phyloP scores from a whole-genome alignment of 345 rosid species.

The Pseudoturritis turrita region DNA sequence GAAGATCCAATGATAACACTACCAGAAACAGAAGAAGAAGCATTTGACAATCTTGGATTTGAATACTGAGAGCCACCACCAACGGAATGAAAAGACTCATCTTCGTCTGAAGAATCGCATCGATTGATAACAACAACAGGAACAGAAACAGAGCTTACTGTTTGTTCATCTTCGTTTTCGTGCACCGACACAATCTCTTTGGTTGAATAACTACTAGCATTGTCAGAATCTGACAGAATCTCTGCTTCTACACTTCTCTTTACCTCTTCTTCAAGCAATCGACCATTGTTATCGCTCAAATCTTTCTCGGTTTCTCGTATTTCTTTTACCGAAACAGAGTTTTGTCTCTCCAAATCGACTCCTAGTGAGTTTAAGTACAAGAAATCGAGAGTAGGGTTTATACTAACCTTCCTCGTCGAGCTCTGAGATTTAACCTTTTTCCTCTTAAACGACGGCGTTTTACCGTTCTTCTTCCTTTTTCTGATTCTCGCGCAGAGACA shows the following conservation, averaged over 20 bases:
- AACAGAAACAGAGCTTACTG: constrained; percentile 26
- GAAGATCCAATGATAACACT: constrained; percentile 35
- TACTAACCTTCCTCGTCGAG: constrained; percentile 55
- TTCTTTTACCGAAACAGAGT: constrained; percentile 19
- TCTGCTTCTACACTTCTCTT: constrained; percentile 27
- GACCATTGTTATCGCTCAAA: neutral
- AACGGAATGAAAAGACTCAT: constrained; percentile 84
- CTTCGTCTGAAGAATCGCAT: constrained; percentile 59
- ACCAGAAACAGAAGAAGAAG: constrained; percentile 41
- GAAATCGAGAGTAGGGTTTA: constrained; percentile 65
- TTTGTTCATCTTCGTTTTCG: constrained; percentile 40
- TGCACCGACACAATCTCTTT: constrained; percentile 61
- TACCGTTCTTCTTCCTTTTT: constrained; percentile 17
- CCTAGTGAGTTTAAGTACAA: constrained; percentile 62
- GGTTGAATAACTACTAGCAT: constrained; percentile 51
- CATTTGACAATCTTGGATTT: constrained; percentile 61
- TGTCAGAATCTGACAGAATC: constrained; percentile 39
- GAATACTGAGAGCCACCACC: constrained; percentile 57
- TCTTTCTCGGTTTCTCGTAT: constrained; percentile 17
- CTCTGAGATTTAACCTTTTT: constrained; percentile 45
- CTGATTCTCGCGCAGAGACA: constrained; percentile 46
- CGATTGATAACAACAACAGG: constrained; percentile 37
- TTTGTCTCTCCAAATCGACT: constrained; percentile 62
- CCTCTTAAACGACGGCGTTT: constrained; percentile 24
- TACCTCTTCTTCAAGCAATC: constrained; percentile 30